Evolutionary conservation across 2,329 filamentous ascomycete genomes (phyloP), one percentile per base, ranked within the genome.

Genomic region (Paradendryphiella salina): DNA sequence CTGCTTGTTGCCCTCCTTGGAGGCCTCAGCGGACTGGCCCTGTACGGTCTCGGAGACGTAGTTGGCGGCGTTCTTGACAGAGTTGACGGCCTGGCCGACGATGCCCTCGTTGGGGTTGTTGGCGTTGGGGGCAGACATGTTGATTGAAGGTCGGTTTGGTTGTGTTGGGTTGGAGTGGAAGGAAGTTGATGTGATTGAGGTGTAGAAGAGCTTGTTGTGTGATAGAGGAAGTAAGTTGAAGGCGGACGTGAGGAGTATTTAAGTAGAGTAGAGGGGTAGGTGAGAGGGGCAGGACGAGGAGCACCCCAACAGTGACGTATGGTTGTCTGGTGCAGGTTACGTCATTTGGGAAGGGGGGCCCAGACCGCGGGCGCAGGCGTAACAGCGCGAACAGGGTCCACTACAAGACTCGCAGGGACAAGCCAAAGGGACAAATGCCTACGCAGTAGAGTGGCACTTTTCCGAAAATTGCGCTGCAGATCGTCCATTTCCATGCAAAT

Each of bases 1-100:
- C 60, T 67, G 63, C 82, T 88, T 87, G 82, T 88, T 87, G 77
- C 77, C 77, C 77, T 87, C 84, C 82, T 88, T 87, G 76, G 79
- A 82, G 55, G 81, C 76, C 60, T 80, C 78, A 55, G 77, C 76
- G 57, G 78, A 69, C 54, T 77, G 77, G 71, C 85, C 76, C 78
- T 86, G 79, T 70, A 84, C 74, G 66, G 78, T 76, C 79, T 87
- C 85, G 61, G 82, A 75, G 76, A 87, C 83, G 82, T 87, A 87
- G 81, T 86, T 86, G 76, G 77, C 83, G 68, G 80, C 81, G 76
- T 86, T 82, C 79, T 34, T 66, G 58, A 71, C 59, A 39, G 67
- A 68, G 70, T 74, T 74, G 69, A 60, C 54, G 61, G 65, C 59
- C 66, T 73, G 69, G 64, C 73, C 73, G 66, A 76, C 64, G 65